phyloP scores from a whole-genome alignment of 2,329 filamentous ascomycete species.

The Diplodia mutila region DNA sequence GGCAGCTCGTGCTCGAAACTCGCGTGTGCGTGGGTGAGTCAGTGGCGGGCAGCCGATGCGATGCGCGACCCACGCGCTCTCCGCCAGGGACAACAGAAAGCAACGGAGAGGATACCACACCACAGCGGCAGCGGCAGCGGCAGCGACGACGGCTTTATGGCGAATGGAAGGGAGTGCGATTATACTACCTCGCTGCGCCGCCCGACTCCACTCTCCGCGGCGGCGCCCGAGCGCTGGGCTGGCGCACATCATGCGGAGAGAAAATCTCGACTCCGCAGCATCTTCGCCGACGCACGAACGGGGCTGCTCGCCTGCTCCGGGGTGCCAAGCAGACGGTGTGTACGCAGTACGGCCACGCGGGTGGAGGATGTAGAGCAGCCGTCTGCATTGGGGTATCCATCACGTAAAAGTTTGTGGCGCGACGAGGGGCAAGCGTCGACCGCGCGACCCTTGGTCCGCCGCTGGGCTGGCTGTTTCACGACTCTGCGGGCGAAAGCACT shows the following conservation, averaged over 20 bases:
- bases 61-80: neutral
- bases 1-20: neutral
- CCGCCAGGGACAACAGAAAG: neutral
- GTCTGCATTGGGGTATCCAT: constrained; percentile 16
- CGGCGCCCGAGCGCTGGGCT: constrained; percentile 1
- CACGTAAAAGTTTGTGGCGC: constrained; percentile 21
- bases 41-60: neutral
- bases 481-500: neutral
- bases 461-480: neutral
- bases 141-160: neutral
- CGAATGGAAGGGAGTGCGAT: neutral
- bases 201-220: no score
- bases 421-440: neutral
- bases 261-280: constrained; percentile 23
- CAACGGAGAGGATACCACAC: neutral
- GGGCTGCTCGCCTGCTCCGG: neutral
- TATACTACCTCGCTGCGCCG: constrained; percentile 3
- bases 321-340: constrained; percentile 2
- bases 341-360: constrained; percentile 4
- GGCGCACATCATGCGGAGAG: constrained; percentile 26
- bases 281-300: constrained; percentile 17
- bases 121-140: neutral
- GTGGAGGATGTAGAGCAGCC: neutral
- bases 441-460: neutral
- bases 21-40: neutral